Conservation (phyloP, 2,329 filamentous ascomycete genomes). For the Canariomyces notabilis region DNA sequence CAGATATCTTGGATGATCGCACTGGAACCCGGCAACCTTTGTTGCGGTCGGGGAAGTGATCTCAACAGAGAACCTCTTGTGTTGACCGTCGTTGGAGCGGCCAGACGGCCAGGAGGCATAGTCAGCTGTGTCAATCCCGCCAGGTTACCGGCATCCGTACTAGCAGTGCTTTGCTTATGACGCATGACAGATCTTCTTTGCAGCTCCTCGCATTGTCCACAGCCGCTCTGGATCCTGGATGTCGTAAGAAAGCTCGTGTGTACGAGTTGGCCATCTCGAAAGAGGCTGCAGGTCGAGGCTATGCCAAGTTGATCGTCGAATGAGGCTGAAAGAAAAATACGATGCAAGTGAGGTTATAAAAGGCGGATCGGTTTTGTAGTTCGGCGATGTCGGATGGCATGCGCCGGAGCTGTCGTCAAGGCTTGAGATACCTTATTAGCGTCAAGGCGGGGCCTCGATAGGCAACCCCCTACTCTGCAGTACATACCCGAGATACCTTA, state of each 20-base stretch:
- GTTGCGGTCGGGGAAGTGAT: not conserved
- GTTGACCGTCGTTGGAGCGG: not conserved
- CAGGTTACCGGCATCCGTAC: not conserved
- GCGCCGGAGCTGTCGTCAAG: too few species aligned
- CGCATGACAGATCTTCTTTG: not conserved
- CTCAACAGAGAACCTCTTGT: not conserved
- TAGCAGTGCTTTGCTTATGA: not conserved
- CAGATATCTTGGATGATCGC: slow-evolving; percentile 10
- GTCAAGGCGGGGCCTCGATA: too few species aligned
- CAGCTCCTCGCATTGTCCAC: not conserved
- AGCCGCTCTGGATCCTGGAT: not conserved
- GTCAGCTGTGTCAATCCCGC: not conserved
- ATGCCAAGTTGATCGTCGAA: not conserved
- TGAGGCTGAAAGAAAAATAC: not conserved
- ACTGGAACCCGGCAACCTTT: not conserved
- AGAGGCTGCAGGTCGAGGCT: not conserved
- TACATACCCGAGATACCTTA: too few species aligned
- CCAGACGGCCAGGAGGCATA: not conserved
- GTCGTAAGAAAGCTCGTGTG: not conserved
- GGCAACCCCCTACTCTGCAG: too few species aligned
- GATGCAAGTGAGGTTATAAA: too few species aligned
- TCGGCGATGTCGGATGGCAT: too few species aligned
- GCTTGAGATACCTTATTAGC: too few species aligned
- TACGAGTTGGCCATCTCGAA: not conserved
- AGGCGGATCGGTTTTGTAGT: too few species aligned